A percentile compares a stretch with the other conserved stretches of the same genome.
These are phyloP conservation scores for Annona cherimola DNA, from an alignment of 164 flowering plant species.

Conservation along the genomic window DNA sequence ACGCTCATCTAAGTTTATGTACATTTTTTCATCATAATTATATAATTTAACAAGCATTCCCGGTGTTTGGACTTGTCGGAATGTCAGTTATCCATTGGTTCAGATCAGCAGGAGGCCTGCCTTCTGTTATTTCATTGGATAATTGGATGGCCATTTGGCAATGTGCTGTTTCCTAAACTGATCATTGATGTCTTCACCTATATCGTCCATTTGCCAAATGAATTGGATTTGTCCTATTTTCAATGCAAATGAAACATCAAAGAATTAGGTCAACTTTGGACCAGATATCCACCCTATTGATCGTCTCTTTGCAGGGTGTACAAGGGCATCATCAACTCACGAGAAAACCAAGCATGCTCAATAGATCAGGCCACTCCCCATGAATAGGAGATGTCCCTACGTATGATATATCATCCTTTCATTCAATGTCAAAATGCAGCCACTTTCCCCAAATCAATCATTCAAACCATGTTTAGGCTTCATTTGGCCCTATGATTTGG, in stretches of 20 bases:
- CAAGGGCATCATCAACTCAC: not conserved
- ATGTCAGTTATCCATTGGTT: too few species aligned
- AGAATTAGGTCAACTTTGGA: not conserved
- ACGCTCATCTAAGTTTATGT: not conserved
- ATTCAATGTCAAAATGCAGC: not conserved
- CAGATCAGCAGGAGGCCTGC: too few species aligned
- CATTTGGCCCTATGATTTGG: not conserved
- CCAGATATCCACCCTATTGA: not conserved
- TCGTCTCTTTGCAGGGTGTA: not conserved
- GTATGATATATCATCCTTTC: not conserved
- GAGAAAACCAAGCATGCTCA: not conserved
- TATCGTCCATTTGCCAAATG: not conserved
- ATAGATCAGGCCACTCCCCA: not conserved
- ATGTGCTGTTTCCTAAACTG: not conserved
- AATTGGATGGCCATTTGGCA: not conserved
- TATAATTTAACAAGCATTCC: not conserved
- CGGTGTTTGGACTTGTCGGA: not conserved
- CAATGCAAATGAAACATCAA: not conserved
- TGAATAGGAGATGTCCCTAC: not conserved
- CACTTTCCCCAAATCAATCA: not conserved
- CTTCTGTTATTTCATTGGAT: not conserved
- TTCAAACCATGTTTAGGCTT: not conserved
- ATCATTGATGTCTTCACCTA: not conserved
- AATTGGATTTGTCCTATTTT: not conserved
- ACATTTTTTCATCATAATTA: not conserved